phyloP scores from a whole-genome alignment of 1,284 basidiomycete genomes.

The Trametes hirsuta region DNA sequence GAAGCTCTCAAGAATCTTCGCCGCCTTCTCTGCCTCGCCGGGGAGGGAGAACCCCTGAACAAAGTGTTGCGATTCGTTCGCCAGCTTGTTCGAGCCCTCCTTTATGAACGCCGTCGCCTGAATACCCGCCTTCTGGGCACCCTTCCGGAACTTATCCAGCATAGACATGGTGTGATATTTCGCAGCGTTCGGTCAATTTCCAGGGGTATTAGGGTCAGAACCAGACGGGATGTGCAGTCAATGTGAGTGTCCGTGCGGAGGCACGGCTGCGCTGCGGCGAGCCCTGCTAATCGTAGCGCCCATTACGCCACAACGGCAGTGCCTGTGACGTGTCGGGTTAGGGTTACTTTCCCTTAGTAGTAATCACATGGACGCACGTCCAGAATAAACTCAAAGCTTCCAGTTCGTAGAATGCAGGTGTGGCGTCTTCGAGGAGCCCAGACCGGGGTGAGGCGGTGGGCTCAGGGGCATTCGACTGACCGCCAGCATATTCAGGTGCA shows the following conservation, averaged over 20 bases:
- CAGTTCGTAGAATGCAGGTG: too few species aligned
- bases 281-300: conserved; percentile 9
- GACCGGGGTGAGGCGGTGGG: too few species aligned
- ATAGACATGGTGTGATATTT: conserved; percentile 50
- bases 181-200: not conserved
- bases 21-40: conserved; percentile 89
- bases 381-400: too few species aligned
- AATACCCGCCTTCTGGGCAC: conserved; percentile 79
- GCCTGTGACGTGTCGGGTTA: conserved; percentile 11
- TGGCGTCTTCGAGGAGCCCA: too few species aligned
- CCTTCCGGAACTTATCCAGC: conserved; percentile 79
- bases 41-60: conserved; percentile 85
- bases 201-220: conserved; percentile 1
- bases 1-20: conserved; percentile 89
- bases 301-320: conserved; percentile 20
- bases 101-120: conserved; percentile 79
- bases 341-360: not conserved
- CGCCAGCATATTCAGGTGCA: too few species aligned
- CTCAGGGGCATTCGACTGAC: too few species aligned
- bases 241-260: conserved; percentile 1
- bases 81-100: conserved; percentile 66
- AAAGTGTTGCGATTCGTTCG: conserved; percentile 73
- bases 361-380: conserved; percentile 12
- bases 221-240: not conserved
- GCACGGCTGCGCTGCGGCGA: not conserved